Base-by-base conservation (phyloP, 257 asterid genomes). In the Gentiana straminea region DNA sequence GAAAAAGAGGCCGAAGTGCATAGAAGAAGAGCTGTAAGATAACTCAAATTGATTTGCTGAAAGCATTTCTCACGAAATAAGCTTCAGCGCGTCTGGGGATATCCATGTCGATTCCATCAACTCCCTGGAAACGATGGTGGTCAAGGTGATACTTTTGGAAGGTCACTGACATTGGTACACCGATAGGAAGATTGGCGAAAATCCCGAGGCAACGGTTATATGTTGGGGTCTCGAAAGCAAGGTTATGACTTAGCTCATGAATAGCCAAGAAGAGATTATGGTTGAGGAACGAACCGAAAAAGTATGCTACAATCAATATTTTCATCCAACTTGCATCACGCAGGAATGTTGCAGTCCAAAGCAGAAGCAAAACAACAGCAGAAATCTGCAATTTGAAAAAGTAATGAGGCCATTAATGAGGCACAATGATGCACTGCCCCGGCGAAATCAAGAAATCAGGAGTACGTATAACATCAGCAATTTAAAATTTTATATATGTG, bases 81-180 rank as follows among this genome's bases (percentile, higher is more conserved):
- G 86, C 85, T 64, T 91, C 98, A 0, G 81, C 54, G 10, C 55
- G 82, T 59, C 80, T 84, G 3, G 98, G 98, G 24, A 90, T 57
- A 58, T 90, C 96, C 95, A 90, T 82, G 56, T 90, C 98, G 1
- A 90, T 61, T n/a, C 95, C 98, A 13, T 90, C 95, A 7, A 86
- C 91, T 0, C 98, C 98, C 73, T 90, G 98, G 69, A 70, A 90
- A 8, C 94, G 86, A 50, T 90, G 98, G 81, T 90, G 96, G 80
- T 90, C 98, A n/a, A 90, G 98, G 51, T 90, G 95, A 47, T 90
- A 90, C 67, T 90, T 90, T 69, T 90, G 98, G 79, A 90, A 90
- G 47, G 98, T 90, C 34, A 90, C 83, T 12, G 95, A 90, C 98
- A 90, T 87, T 3, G 96, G 98, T 8, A 90, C 87, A 4, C 98